Evolutionary conservation across 371 early-diverging fungal genomes (phyloP), one percentile per base, ranked within the genome.

Genomic region (Lichtheimia corymbifera): DNA sequence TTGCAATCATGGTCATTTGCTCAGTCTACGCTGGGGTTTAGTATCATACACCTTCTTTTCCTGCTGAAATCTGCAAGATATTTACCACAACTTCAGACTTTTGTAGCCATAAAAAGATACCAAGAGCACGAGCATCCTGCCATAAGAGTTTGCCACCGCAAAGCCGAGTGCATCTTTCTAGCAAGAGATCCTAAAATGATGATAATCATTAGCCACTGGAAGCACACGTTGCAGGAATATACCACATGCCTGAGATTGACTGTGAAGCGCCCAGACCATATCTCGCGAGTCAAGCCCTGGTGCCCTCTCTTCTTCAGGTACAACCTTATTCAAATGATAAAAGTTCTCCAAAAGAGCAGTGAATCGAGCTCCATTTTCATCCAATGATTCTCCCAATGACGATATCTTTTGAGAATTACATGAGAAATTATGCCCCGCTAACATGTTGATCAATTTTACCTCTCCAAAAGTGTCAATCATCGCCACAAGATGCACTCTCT

Each of bases 341-440:
- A 88, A 86, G 25, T 93, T 78, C 61, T 89, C 78, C 47, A 93
- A 66, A 58, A 87, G 78, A 30, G 93, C 79, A 14, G 91, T 78
- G 68, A 90, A 97, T 12, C 96, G 83, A 24, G 87, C 80, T n/a
- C 95, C 97, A 68, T 92, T 95, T 62, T 88, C 89, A 66, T 97
- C 97, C n/a, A 96, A 66, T 1, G 93, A 82, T 14, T 85, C 80
- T 44, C 85, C 81, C 65, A 88, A 87, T 45, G 74, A 66, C 20
- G 90, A 87, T 13, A 92, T 79, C 90, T 92, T 92, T 59, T 18
- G 15, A 12, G 52, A 15, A 41, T 17, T 6, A 14, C 17, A n/a
- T 42, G 30, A n/a, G 44, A 20, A 35, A 24, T 14, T 22, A 2
- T 24, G 9, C 3, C 24, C 2, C n/a, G n/a, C 51, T 13, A 12